Evolutionary conservation across 2,329 filamentous ascomycete genomes (phyloP).

Genomic region (Albifimbria verrucaria): DNA sequence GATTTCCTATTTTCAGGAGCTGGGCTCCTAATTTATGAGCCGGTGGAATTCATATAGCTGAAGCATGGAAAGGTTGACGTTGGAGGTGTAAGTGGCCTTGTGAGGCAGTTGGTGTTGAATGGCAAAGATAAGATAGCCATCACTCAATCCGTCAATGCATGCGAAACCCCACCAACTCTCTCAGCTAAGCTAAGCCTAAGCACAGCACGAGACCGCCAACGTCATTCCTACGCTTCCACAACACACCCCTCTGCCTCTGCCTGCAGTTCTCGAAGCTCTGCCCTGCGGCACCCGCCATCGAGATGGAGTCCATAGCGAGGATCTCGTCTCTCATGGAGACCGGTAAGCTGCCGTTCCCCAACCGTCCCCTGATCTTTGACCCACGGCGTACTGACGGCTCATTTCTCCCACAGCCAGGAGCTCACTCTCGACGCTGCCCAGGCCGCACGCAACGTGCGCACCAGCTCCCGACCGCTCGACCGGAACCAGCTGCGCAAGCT

Average conservation of each 20-base stretch:
- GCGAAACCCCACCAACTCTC: constrained; percentile 1
- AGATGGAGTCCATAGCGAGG: constrained; percentile 93
- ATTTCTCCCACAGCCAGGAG: constrained; percentile 68
- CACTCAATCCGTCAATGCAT: too few species aligned
- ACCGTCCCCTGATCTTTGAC: neutral
- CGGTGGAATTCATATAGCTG: too few species aligned
- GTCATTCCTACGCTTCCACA: constrained; percentile 19
- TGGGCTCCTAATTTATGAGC: too few species aligned
- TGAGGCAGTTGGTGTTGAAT: too few species aligned
- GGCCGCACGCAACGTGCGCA: constrained; percentile 68
- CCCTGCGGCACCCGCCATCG: constrained; percentile 16
- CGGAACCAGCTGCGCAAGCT: constrained; percentile 89
- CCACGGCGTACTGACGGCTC: constrained; percentile 12
- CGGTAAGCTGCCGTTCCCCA: constrained; percentile 52
- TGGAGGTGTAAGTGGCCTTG: too few species aligned
- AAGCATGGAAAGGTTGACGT: too few species aligned
- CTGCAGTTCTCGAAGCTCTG: constrained; percentile 7
- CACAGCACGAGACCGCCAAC: constrained; percentile 13
- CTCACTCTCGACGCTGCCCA: constrained; percentile 96
- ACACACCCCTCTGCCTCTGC: constrained; percentile 9
- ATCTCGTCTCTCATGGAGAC: constrained; percentile 94
- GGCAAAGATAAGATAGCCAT: too few species aligned
- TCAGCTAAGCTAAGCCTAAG: neutral
- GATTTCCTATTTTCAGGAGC: too few species aligned
- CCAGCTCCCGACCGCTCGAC: constrained; percentile 64